Base-by-base conservation (phyloP, 352 stramenopile genomes). In the Chrysophaeum taylorii region DNA sequence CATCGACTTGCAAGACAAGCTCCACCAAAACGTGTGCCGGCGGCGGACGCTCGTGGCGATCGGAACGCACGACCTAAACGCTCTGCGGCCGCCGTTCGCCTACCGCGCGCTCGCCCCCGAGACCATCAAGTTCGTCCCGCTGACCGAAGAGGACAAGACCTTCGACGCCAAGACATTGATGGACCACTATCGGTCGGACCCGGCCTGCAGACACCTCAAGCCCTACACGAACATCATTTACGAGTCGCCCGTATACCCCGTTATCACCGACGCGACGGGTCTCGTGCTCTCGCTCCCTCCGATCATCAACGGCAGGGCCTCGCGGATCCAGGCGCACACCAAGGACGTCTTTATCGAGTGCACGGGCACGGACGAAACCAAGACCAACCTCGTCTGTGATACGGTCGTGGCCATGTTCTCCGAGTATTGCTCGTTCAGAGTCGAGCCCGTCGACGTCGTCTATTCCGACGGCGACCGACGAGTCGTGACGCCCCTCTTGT, bases 271-370 rank as follows among this genome's bases (percentile, higher is more conserved):
- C 83, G 86, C 84, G 60, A 92, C 97, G 74, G 87, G 89, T 48
- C 88, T 88, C 27, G 93, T 99, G 68, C 79, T 99, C 43, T 98
- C 93, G 62, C 82, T 99, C 43, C 96, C 95, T 63, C 96, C 96
- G 41, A 97, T 99, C 76, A 99, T 99, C 82, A 99, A 99, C 80
- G 91, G 95, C 62, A 84, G 93, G 66, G 91, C 98, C 77, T 96
- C 88, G 54, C 94, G 84, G 60, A 99, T 99, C 81, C 94, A 89
- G 70, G 78, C 97, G 29, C 67, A 91, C 48, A 99, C 95, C 21
- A 97, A 92, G 75, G 97, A 99, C 79, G 93, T 99, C 33, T 97
- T 99, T 73, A 98, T 99, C 70, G 96, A 99, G 80, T 99, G 94
- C 83, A 99, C 96, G 64, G 95, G 92, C 21, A 99, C 95, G 36